phyloP scores from a whole-genome alignment of 2,329 filamentous ascomycete genomes.

The Claviceps purpurea region DNA sequence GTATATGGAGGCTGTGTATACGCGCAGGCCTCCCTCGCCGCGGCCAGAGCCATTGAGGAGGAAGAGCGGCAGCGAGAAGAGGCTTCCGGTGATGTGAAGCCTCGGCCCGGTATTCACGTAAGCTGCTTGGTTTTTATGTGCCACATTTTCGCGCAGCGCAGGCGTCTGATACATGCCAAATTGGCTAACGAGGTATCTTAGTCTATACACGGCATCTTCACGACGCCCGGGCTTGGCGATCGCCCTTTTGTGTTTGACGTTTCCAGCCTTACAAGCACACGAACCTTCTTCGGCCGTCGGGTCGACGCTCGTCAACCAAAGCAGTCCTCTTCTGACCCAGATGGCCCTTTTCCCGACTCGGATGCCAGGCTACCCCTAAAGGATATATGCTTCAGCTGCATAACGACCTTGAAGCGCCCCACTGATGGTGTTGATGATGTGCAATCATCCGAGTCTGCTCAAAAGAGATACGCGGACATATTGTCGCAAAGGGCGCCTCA shows the following conservation, averaged over 20 bases:
- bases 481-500: constrained; percentile 22
- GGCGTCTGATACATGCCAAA: too few relatives aligned
- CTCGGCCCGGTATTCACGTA: constrained; percentile 24
- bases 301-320: constrained; percentile 36
- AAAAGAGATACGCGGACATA: constrained; percentile 28
- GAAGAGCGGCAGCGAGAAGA: constrained; percentile 13
- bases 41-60: constrained; percentile 19
- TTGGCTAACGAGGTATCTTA: constrained; percentile 11
- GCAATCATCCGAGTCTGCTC: constrained; percentile 26
- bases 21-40: constrained; percentile 23
- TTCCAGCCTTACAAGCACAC: constrained; percentile 28
- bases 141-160: too few relatives aligned
- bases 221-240: constrained; percentile 30
- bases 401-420: constrained; percentile 38
- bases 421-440: constrained; percentile 21
- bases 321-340: constrained; percentile 21
- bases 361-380: constrained; percentile 27
- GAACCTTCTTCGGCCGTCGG: constrained; percentile 34
- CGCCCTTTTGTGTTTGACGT: constrained; percentile 42
- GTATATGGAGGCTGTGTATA: constrained; percentile 26
- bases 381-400: constrained; percentile 34
- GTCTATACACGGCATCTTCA: constrained; percentile 45
- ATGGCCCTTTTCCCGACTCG: constrained; percentile 23
- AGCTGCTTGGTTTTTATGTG: constrained; percentile 8
- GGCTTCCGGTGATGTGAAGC: constrained; percentile 3